Evolutionary conservation across 805 yeast genomes (phyloP), one percentile per base, ranked within the genome.

Genomic region (Myxozyma neotropica): DNA sequence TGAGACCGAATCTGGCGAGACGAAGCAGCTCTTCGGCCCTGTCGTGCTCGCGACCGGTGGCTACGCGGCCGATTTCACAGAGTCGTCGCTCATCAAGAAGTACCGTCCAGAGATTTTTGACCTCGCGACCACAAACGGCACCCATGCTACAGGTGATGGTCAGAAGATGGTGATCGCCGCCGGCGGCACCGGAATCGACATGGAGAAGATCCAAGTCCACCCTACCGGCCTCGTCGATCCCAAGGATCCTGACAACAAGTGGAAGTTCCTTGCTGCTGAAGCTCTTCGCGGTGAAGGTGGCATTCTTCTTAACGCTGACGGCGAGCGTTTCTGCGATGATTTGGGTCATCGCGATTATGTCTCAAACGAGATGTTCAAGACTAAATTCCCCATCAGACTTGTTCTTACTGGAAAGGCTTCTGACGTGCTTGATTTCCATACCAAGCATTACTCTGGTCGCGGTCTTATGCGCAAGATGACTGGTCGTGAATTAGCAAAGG

Each of bases 201-300:
- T 84, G 77, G 87, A 84, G 56, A 81, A 83, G 68, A 83, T 84
- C 45, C 88, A 84, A 70, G 85, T 84, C 24, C 88, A 84, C 65
- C 88, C 88, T 6, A 84, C 88, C 3, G 88, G 88, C 0, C 77
- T 84, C 63, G 80, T 84, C 55, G 83, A 81, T 61, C 83, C 81
- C 39, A 72, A 67, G 33, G 86, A 82, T 40, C 83, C 83, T 0
- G 67, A 71, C 39, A 69, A 69, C 55, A 75, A 84, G 58, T 83
- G 82, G 68, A 75, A 82, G 57, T 81, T 82, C 60, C 73, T 84
- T 44, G 88, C 87, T 6, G 88, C 87, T 2, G 88, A 84, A 70
- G 86, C 86, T 4, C 74, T 84, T 36, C 74, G 88, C 59, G 88
- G 88, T 15, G 86, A 81, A 70, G 88, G 88, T 33, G 88, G 87